These are phyloP conservation scores for Ceraceosorus bombacis DNA, from an alignment of 1,284 basidiomycete species.

Conservation along the genomic window DNA sequence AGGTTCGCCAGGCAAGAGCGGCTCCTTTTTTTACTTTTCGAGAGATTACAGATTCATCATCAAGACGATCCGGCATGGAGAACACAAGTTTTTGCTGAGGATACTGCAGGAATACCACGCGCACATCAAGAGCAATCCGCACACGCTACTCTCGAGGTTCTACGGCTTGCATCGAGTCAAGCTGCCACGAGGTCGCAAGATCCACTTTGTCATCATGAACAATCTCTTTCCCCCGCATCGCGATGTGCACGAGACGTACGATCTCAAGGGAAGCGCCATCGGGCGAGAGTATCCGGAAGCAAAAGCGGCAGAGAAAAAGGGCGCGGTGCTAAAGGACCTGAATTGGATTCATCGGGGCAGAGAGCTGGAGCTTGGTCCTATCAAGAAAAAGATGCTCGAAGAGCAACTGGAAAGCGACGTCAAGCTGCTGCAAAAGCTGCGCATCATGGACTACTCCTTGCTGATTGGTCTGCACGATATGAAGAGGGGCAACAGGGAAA, in stretches of 20 bases:
- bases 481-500: constrained; percentile 80
- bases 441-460: constrained; percentile 94
- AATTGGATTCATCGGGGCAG: constrained; percentile 85
- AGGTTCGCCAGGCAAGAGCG: constrained; percentile 96
- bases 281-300: constrained; percentile 83
- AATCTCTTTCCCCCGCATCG: constrained; percentile 96
- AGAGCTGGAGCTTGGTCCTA: constrained; percentile 78
- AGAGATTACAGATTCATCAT: constrained; percentile 99
- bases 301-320: constrained; percentile 67
- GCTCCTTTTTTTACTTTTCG: constrained; percentile 98
- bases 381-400: constrained; percentile 79
- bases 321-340: constrained; percentile 86
- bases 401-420: constrained; percentile 83
- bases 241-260: constrained; percentile 95
- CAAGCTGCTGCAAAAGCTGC: constrained; percentile 70
- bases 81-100: constrained; percentile 83
- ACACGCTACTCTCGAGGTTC: constrained; percentile 85
- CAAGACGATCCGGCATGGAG: constrained; percentile 90
- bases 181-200: constrained; percentile 83
- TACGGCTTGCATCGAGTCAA: constrained; percentile 97
- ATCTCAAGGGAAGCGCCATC: constrained; percentile 88
- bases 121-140: constrained; percentile 82
- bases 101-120: constrained; percentile 80
- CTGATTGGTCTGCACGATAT: constrained; percentile 91
- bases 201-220: constrained; percentile 99